phyloP scores from a whole-genome alignment of 1,139 yeast species.

The Meyerozyma smithsonii region DNA sequence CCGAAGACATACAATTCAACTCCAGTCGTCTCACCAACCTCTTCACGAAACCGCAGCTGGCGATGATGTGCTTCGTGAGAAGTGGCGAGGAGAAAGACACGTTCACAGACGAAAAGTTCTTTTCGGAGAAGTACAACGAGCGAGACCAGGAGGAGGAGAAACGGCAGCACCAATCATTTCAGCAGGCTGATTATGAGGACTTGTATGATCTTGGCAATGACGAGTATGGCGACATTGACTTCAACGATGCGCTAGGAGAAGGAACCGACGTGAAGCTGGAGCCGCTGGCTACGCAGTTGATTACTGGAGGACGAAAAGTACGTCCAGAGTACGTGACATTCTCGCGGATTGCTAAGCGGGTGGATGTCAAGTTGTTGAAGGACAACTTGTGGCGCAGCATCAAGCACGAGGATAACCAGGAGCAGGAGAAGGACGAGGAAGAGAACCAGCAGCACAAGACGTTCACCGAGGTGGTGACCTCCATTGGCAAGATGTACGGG shows the following conservation, averaged over 20 bases:
- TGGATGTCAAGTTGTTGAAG: slow-evolving; percentile 74
- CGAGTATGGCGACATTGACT: slow-evolving; percentile 40
- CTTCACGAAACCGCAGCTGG: slow-evolving; percentile 60
- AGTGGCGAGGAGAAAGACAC: slow-evolving; percentile 13
- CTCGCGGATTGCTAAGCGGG: slow-evolving; percentile 79
- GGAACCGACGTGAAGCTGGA: slow-evolving; percentile 19
- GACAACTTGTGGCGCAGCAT: slow-evolving; percentile 77
- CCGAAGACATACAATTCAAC: slow-evolving; percentile 70
- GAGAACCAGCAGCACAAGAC: slow-evolving; percentile 10
- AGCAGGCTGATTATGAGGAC: slow-evolving; percentile 43
- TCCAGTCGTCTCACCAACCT: slow-evolving; percentile 64
- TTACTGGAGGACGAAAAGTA: slow-evolving; percentile 36
- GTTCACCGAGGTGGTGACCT: slow-evolving; percentile 45
- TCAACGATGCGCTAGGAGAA: slow-evolving; percentile 40
- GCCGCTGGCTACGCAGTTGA: slow-evolving; percentile 22
- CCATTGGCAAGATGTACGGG: slow-evolving; percentile 51
- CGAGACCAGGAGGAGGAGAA: slow-evolving; percentile 33
- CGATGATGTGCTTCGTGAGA: slow-evolving; percentile 29
- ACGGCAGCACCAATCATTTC: slow-evolving; percentile 34
- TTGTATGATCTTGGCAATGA: slow-evolving; percentile 35
- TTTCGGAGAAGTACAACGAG: slow-evolving; percentile 64
- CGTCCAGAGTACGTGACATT: slow-evolving; percentile 67
- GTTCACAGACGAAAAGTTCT: slow-evolving; percentile 64
- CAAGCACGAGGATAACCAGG: slow-evolving; percentile 15
- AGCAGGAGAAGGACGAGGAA: neutral